Conservation (phyloP, 805 yeast species). For the Yamadazyma nakazawae region DNA sequence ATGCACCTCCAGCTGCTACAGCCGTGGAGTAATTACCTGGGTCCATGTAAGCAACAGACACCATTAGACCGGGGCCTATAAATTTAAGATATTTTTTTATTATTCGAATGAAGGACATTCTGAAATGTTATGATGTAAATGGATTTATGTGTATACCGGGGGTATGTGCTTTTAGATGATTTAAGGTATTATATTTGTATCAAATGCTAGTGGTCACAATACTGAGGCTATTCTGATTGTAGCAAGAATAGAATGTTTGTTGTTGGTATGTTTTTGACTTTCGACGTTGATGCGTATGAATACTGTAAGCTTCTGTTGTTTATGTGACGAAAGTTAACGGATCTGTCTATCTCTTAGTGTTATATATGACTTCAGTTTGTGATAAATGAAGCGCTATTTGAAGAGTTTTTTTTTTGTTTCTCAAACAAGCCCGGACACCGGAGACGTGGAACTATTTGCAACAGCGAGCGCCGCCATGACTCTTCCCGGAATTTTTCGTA, state of each 20-base stretch:
- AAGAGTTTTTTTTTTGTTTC: no score
- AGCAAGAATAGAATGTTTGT: neutral
- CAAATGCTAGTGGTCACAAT: no score
- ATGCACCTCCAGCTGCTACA: slow-evolving; percentile 82
- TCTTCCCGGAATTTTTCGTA: no score
- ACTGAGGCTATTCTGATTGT: no score
- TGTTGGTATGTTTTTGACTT: neutral
- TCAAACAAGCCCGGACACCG: neutral
- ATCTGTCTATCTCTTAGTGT: no score
- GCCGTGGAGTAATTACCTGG: slow-evolving; percentile 93
- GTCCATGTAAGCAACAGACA: slow-evolving; percentile 88
- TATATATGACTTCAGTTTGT: neutral
- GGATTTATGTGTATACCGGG: neutral
- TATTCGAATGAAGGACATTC: slow-evolving; percentile 2
- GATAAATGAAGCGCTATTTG: neutral
- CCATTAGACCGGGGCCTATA: slow-evolving; percentile 85
- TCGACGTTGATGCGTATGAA: no score
- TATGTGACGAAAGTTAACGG: no score
- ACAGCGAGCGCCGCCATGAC: neutral
- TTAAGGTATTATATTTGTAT: no score
- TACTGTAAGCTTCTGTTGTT: no score
- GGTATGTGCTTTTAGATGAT: neutral
- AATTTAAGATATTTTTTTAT: slow-evolving; percentile 33
- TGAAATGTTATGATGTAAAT: neutral
- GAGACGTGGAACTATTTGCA: neutral